These are phyloP conservation scores for Codiaeum variegatum DNA, from an alignment of 441 rosid species.

Conservation along the genomic window DNA sequence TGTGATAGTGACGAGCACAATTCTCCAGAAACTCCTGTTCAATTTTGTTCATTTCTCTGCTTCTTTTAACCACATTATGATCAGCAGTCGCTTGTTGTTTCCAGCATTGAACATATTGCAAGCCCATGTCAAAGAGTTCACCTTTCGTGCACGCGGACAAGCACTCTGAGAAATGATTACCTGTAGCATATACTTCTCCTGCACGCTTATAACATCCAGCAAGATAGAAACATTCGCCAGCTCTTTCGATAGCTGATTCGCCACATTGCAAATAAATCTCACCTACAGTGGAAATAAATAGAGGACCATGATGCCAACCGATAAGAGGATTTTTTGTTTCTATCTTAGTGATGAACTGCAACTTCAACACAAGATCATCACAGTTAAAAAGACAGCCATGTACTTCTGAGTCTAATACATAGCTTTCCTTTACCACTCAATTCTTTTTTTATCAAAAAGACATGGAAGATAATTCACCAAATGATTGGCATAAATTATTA, in stretches of 20 bases:
- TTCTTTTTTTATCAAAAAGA: neutral
- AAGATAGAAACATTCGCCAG: slow-evolving; percentile 43
- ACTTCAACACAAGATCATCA: neutral
- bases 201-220: slow-evolving; percentile 37
- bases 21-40: slow-evolving; percentile 40
- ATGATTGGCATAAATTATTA: neutral
- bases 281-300: slow-evolving; percentile 29
- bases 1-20: slow-evolving; percentile 33
- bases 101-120: slow-evolving; percentile 38
- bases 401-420: neutral
- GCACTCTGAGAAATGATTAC: slow-evolving; percentile 30
- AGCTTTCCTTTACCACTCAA: no score
- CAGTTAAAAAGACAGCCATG: neutral
- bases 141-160: slow-evolving; percentile 37
- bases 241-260: slow-evolving; percentile 32
- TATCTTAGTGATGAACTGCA: neutral
- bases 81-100: slow-evolving; percentile 21
- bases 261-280: slow-evolving; percentile 39
- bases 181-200: slow-evolving; percentile 44
- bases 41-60: slow-evolving; percentile 28
- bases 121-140: slow-evolving; percentile 39
- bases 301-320: neutral
- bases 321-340: neutral
- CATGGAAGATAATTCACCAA: neutral
- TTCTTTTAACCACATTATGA: slow-evolving; percentile 7